Evolutionary conservation across 306 rosid species (phyloP).

Genomic region (Dryas alaskensis): DNA sequence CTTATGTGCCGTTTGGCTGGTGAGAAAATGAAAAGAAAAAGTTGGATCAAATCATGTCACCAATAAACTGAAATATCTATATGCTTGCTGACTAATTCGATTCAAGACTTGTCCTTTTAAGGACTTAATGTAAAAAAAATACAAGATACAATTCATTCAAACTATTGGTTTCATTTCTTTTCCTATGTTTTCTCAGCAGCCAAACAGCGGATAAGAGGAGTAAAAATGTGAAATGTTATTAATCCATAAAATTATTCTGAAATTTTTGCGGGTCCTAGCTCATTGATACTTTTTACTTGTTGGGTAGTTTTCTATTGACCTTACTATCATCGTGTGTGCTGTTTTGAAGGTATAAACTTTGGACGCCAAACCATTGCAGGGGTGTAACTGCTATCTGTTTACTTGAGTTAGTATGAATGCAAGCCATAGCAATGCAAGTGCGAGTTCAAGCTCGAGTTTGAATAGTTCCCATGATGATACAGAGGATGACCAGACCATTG

Average conservation of each 20-base stretch:
- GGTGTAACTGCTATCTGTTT: slow-evolving; percentile 1
- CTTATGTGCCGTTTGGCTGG: slow-evolving; percentile 8
- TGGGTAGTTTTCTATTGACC: background rate
- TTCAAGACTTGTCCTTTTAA: background rate
- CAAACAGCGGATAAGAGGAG: background rate
- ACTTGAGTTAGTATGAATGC: slow-evolving; percentile 52
- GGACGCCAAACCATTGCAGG: slow-evolving; percentile 2
- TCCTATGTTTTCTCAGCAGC: slow-evolving; percentile 1
- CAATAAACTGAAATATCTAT: background rate
- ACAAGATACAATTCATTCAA: background rate
- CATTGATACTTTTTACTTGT: slow-evolving; percentile 8
- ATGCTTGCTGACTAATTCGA: background rate
- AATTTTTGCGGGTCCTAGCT: background rate
- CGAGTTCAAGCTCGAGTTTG: slow-evolving; percentile 93
- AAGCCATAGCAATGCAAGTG: slow-evolving; percentile 62
- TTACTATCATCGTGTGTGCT: too few species aligned
- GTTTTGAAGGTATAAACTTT: too few species aligned
- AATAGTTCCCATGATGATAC: slow-evolving; percentile 69
- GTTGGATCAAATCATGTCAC: background rate
- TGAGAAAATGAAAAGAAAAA: slow-evolving; percentile 10
- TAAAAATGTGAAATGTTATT: background rate
- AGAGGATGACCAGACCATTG: slow-evolving; percentile 90
- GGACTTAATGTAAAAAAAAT: background rate
- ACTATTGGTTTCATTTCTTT: background rate
- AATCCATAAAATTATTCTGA: background rate